Conservation (phyloP, 2,329 filamentous ascomycete genomes). For the Alternaria metachromatica region DNA sequence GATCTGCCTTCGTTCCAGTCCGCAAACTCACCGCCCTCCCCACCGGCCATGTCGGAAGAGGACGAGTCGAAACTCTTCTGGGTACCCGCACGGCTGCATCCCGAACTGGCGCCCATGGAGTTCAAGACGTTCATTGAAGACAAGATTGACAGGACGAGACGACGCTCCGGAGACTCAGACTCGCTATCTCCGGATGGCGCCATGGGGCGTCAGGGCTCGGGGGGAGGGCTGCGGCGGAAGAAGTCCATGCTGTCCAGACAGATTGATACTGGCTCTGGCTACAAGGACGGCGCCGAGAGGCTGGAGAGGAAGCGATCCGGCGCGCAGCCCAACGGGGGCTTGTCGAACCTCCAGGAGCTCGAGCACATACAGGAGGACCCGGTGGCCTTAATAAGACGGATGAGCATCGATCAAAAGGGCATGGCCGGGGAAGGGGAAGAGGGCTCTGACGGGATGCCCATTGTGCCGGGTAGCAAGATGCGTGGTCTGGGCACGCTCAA, state of each 20-base stretch:
- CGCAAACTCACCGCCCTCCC: conserved; percentile 69
- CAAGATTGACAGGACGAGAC: conserved; percentile 85
- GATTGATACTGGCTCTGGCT: conserved; percentile 78
- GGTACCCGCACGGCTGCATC: conserved; percentile 94
- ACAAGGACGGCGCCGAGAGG: conserved; percentile 83
- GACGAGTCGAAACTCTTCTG: conserved; percentile 90
- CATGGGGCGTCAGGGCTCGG: conserved; percentile 61
- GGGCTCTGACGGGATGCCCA: conserved; percentile 64
- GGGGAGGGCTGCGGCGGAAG: conserved; percentile 75
- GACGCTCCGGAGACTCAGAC: conserved; percentile 75
- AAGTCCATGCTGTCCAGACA: conserved; percentile 96
- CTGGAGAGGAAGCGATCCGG: conserved; percentile 75
- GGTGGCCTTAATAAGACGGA: conserved; percentile 70
- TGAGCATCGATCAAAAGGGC: conserved; percentile 62
- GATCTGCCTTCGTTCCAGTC: conserved; percentile 75
- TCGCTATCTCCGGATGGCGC: conserved; percentile 63
- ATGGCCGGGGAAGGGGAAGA: conserved; percentile 48
- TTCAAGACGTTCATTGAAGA: conserved; percentile 98
- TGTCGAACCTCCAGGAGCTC: conserved; percentile 67
- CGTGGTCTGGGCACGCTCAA: conserved; percentile 80
- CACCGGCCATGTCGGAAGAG: conserved; percentile 72
- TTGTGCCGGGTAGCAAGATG: conserved; percentile 75
- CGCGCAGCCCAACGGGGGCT: conserved; percentile 57
- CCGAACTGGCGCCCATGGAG: conserved; percentile 91
- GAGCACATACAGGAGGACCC: conserved; percentile 86